phyloP scores from a whole-genome alignment of 768 basidiomycete genomes.

The Tulasnella sp. region DNA sequence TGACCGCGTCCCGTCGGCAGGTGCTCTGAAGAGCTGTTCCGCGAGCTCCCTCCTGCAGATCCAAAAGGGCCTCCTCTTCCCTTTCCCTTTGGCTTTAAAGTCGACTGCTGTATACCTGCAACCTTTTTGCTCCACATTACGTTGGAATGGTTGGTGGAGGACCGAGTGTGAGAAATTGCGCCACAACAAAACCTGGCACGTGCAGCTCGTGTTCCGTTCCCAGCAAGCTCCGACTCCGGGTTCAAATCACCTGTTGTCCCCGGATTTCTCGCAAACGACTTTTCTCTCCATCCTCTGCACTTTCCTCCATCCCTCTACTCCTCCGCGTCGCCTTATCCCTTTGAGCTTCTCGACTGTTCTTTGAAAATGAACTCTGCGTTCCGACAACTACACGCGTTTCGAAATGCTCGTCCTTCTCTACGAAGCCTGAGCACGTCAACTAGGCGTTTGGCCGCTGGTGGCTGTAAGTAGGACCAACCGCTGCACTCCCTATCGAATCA shows the following conservation, averaged over 20 bases:
- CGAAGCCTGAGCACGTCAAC: background rate
- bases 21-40: slow-evolving; percentile 1
- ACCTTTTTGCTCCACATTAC: slow-evolving; percentile 20
- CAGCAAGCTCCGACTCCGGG: slow-evolving; percentile 15
- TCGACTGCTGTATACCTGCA: background rate
- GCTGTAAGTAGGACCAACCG: background rate
- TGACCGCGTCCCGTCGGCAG: background rate
- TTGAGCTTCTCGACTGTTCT: background rate
- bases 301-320: background rate
- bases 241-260: background rate
- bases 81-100: background rate
- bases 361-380: slow-evolving; percentile 1
- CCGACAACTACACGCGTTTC: background rate
- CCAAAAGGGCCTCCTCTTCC: background rate
- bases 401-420: background rate
- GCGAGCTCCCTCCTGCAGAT: background rate
- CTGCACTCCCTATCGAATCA: background rate
- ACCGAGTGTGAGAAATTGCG: background rate
- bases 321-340: background rate
- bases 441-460: background rate
- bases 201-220: slow-evolving; percentile 2
- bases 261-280: background rate
- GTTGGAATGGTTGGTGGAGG: background rate
- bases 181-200: background rate
- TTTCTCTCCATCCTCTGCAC: background rate